Conservation (phyloP, 2,329 filamentous ascomycete species). For the Xylariales sp. region DNA sequence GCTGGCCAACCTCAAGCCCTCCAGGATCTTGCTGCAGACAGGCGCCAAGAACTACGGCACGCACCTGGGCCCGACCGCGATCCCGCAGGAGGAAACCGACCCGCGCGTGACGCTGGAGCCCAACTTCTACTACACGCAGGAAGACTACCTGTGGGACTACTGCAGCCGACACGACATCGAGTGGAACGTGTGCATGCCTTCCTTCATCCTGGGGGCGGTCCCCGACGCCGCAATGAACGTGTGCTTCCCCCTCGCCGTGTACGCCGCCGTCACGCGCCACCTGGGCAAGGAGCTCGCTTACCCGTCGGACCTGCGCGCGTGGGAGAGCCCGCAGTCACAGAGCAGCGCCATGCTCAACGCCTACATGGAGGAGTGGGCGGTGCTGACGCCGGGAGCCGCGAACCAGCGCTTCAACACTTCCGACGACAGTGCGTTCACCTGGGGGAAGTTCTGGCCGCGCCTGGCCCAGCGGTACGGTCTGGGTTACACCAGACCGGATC, state of each 20-base stretch:
- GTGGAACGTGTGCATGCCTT: constrained; percentile 45
- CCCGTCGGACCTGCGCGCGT: constrained; percentile 36
- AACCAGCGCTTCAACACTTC: constrained; percentile 45
- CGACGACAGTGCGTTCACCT: constrained; percentile 40
- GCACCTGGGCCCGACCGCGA: constrained; percentile 38
- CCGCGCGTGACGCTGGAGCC: constrained; percentile 36
- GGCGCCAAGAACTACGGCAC: constrained; percentile 49
- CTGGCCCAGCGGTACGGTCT: constrained; percentile 40
- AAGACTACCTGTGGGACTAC: constrained; percentile 41
- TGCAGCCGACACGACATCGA: constrained; percentile 29
- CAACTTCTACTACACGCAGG: constrained; percentile 53
- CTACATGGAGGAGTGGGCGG: constrained; percentile 45
- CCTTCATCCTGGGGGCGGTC: constrained; percentile 43
- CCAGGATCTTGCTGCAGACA: constrained; percentile 44
- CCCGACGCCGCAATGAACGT: constrained; percentile 46
- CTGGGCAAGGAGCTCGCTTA: constrained; percentile 35
- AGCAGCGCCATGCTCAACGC: constrained; percentile 35
- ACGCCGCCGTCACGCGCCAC: constrained; percentile 41
- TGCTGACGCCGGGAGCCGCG: constrained; percentile 31
- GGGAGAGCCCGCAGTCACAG: constrained; percentile 26
- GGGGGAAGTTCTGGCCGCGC: constrained; percentile 42
- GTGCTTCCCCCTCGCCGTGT: constrained; percentile 41
- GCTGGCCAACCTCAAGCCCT: constrained; percentile 34
- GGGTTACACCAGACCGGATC: constrained; percentile 25
- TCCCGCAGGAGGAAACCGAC: constrained; percentile 41